Evolutionary conservation across 257 asterid genomes (phyloP), one percentile per base, ranked within the genome.

Genomic region (Anisodus acutangulus): DNA sequence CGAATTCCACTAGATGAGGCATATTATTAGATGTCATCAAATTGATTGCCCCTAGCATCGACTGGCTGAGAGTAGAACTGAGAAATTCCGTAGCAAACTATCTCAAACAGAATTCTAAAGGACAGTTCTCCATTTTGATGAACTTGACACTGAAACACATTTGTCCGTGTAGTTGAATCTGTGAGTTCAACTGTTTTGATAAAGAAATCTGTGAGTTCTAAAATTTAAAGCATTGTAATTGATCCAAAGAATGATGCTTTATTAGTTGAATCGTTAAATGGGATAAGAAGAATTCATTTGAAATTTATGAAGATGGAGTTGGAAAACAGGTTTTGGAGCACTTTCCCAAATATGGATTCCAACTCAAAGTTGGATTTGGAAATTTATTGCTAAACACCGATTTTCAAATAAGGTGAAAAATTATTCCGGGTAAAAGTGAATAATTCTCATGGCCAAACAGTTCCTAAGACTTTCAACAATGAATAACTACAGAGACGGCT

Each of bases 161-260:
- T 71, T n/a, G 79, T 19, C 5, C 39, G 9, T 58, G 64, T 13
- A 57, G 19, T 58, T 16, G 9, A 58, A 58, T 45, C 79, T 45
- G 57, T 71, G 54, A 71, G 9, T 43, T 70, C 79, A 70, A 17
- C 43, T 17, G 19, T 70, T 54, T 10, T 68, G 6, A 68, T 15
- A 15, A 68, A 37, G 80, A 17, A 45, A 45, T 72, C 80, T 72
- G 80, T 72, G 17, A n/a, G 80, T 19, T 72, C 10, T 45, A 72
- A 71, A n/a, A 31, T 19, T 31, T 31, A 31, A 31, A 31, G 35
- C 80, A 74, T 49, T 49, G 3, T 47, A 72, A 45, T 12, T 74
- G 43, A 49, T 19, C 80, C 80, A 74, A 47, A 22, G 81, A 74
- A 74, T 12, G 62, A 1, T 11, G 19, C 80, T 47, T 47, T 49